A percentile compares a stretch with the other conserved stretches of the same genome.
These are phyloP conservation scores for Arctium lappa DNA, from an alignment of 129 eudicot species.

Conservation along the genomic window DNA sequence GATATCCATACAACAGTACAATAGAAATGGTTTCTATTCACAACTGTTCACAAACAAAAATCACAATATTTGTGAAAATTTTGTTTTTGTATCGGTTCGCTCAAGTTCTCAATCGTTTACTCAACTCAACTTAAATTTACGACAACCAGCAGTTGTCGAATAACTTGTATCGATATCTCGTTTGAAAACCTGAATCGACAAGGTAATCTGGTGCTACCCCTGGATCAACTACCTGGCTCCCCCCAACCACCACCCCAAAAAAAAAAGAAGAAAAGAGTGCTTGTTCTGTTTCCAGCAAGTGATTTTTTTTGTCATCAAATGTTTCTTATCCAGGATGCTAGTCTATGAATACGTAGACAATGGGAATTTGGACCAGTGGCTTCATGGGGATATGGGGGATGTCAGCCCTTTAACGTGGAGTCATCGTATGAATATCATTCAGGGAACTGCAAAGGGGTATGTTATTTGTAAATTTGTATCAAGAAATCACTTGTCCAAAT, in stretches of 20 bases:
- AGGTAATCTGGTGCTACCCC: too few species aligned
- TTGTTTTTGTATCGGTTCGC: neutral
- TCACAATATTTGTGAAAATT: neutral
- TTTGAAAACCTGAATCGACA: neutral
- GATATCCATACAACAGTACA: neutral
- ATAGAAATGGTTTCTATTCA: neutral
- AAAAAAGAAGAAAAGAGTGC: neutral
- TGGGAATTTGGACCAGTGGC: constrained; percentile 97
- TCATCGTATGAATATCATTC: constrained; percentile 72
- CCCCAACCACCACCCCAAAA: too few species aligned
- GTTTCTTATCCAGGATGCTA: constrained; percentile 63
- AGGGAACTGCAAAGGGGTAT: constrained; percentile 96
- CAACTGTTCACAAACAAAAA: neutral
- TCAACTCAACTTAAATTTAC: neutral
- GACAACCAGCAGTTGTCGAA: neutral
- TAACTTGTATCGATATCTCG: neutral
- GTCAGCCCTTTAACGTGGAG: constrained; percentile 90
- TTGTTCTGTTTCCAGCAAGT: neutral
- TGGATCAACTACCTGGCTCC: too few species aligned
- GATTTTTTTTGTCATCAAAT: neutral
- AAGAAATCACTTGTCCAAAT: neutral
- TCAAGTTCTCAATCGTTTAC: neutral
- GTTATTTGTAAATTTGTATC: neutral
- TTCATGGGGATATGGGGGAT: constrained; percentile 95
- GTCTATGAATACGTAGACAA: constrained; percentile 95